Conservation (phyloP, 805 yeast species). For the Yarrowia sp. region DNA sequence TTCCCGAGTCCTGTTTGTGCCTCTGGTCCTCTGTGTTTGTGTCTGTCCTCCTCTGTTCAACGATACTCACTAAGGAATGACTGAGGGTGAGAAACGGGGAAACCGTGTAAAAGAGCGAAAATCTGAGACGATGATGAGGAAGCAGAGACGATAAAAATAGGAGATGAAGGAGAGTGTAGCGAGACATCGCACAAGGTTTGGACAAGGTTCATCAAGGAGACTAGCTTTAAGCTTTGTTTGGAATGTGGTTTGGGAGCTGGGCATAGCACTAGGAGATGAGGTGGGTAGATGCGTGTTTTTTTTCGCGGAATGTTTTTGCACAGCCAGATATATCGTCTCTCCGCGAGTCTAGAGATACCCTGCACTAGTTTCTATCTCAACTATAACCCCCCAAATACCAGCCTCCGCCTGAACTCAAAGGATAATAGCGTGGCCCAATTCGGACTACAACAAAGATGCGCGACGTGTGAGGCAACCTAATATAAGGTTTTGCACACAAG, state of each 20-base stretch:
- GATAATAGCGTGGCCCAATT: not conserved
- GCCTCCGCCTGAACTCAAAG: not conserved
- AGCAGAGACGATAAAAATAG: slow-evolving; percentile 14
- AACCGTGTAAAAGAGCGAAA: slow-evolving; percentile 26
- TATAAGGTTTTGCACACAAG: too few relatives aligned
- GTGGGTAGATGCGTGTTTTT: not conserved
- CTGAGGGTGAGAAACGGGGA: slow-evolving; percentile 24
- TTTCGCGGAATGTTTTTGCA: not conserved
- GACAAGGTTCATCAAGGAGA: slow-evolving; percentile 21
- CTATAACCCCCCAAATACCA: too few relatives aligned
- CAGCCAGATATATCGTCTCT: too few relatives aligned
- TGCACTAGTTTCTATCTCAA: too few relatives aligned
- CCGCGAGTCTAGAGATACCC: too few relatives aligned
- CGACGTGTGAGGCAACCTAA: slow-evolving; percentile 22
- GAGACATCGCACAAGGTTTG: not conserved
- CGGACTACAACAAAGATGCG: slow-evolving; percentile 20
- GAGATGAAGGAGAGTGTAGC: slow-evolving; percentile 9
- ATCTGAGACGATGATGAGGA: slow-evolving; percentile 22
- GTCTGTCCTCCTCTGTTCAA: too few relatives aligned
- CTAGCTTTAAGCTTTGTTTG: not conserved
- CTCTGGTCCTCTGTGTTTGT: not conserved
- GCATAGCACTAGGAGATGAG: too few relatives aligned
- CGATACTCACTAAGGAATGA: slow-evolving; percentile 26
- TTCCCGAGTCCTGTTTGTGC: not conserved
- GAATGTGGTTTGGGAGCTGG: not conserved